Evolutionary conservation across 2,329 filamentous ascomycete species (phyloP).

Genomic region (Leptographium lundbergii): DNA sequence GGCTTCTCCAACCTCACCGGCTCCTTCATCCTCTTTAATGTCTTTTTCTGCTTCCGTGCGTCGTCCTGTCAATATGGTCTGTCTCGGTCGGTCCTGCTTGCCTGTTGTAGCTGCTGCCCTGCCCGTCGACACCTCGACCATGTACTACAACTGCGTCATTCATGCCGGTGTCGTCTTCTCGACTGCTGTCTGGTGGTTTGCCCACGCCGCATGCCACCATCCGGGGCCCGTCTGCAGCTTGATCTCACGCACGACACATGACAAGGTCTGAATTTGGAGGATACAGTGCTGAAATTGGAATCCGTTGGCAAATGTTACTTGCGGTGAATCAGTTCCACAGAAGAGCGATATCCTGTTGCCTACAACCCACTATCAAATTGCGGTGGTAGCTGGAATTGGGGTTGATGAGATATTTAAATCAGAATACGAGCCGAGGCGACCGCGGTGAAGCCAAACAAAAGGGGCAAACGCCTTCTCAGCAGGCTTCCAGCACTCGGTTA

Average conservation of each 20-base stretch:
- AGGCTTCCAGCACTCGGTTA: too few relatives aligned
- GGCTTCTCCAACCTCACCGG: slow-evolving; percentile 46
- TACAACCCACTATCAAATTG: too few relatives aligned
- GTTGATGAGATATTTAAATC: too few relatives aligned
- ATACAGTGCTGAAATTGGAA: too few relatives aligned
- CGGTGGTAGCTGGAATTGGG: too few relatives aligned
- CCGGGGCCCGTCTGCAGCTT: slow-evolving; percentile 24
- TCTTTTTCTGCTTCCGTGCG: slow-evolving; percentile 48
- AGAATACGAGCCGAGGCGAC: too few relatives aligned
- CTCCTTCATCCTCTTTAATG: slow-evolving; percentile 42
- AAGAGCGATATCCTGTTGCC: too few relatives aligned
- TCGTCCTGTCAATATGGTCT: slow-evolving; percentile 4
- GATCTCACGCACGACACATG: not conserved
- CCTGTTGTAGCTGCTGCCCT: slow-evolving; percentile 23
- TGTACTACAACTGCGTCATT: slow-evolving; percentile 44
- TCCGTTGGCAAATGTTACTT: too few relatives aligned
- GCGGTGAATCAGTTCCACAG: too few relatives aligned
- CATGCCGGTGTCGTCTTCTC: slow-evolving; percentile 33
- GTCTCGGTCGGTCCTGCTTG: not conserved
- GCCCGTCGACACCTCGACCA: slow-evolving; percentile 25
- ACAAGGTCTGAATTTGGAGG: too few relatives aligned
- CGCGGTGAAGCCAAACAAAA: too few relatives aligned
- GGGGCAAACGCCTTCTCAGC: too few relatives aligned
- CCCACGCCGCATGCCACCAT: slow-evolving; percentile 34
- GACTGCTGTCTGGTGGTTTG: slow-evolving; percentile 36